phyloP scores from a whole-genome alignment of 2,329 filamentous ascomycete genomes.

The Aureobasidium sp. region DNA sequence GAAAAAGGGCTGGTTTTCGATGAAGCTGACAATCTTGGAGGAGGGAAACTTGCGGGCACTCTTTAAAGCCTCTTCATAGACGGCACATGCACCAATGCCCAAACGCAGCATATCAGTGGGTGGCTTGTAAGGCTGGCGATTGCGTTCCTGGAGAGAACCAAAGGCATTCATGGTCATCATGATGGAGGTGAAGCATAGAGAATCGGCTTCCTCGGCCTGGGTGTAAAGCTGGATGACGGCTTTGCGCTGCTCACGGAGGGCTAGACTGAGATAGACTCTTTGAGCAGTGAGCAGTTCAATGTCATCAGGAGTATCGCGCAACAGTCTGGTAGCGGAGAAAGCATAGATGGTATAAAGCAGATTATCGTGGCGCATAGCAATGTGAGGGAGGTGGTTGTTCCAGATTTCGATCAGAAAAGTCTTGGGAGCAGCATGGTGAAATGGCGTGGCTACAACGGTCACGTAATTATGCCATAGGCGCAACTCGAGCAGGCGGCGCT shows the following conservation, averaged over 20 bases:
- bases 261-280: conserved; percentile 15
- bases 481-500: conserved; percentile 5
- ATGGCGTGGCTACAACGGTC: not conserved
- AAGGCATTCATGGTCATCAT: conserved; percentile 26
- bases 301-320: not conserved
- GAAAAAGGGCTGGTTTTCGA: conserved; percentile 9
- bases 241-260: conserved; percentile 25
- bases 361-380: conserved; percentile 3
- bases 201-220: conserved; percentile 25
- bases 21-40: not conserved
- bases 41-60: conserved; percentile 21
- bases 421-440: not conserved
- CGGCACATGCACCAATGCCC: conserved; percentile 23
- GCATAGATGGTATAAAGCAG: not conserved
- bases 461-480: conserved; percentile 7
- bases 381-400: not conserved
- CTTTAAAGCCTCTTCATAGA: conserved; percentile 23
- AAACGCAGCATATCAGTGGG: conserved; percentile 30
- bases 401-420: not conserved
- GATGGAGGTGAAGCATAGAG: conserved; percentile 22
- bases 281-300: not conserved
- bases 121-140: conserved; percentile 23
- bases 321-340: not conserved
- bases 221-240: conserved; percentile 23
- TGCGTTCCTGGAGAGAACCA: conserved; percentile 25